Evolutionary conservation across 148 eudicot species (phyloP), one percentile per base, ranked within the genome.

Genomic region (Fagopyrum esculentum): DNA sequence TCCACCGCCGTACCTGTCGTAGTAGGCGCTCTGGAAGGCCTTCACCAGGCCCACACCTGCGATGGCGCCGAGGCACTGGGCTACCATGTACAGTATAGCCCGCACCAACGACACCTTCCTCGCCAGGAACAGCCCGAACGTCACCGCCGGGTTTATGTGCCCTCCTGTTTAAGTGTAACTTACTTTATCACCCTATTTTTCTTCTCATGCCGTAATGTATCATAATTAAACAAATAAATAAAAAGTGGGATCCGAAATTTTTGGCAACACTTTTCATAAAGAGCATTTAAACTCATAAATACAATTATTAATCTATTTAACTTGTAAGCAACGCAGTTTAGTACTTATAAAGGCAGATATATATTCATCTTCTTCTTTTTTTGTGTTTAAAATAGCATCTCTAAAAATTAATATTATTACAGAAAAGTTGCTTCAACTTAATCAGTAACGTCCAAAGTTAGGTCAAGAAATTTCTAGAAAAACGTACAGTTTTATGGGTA

Each of bases 71-170:
- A 46, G 52, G 40, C 73, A 71, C 73, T 71, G 73, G 0, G 73
- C 73, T 30, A 71, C 54, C 54, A 71, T 71, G 73, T 71, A 71
- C 1, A 49, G 15, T 1, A 47, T 13, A 2, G 73, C 73, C 6
- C 73, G 51, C 17, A 71, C 30, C 30, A 71, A 35, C 16, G 73
- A 71, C 73, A 71, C 73, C 40, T 71, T 71, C 6, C 73, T 29
- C 8, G 73, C 73, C 40, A 71, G 5, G 9, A 71, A 47, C 12
- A 71, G 73, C 6, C 73, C 73, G n/a, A 71, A 71, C 30, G 73
- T 71, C 52, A 71, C 73, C 15, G 73, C 73, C 11, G 73, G 73
- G 73, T 71, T 71, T 10, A 71, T 71, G 55, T 71, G 73, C 17
- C 73, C 73, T 15, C 73, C 72, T 69, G 50, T 35, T 35, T 35